Conservation (phyloP, 345 rosid species). For the Heritiera littoralis region DNA sequence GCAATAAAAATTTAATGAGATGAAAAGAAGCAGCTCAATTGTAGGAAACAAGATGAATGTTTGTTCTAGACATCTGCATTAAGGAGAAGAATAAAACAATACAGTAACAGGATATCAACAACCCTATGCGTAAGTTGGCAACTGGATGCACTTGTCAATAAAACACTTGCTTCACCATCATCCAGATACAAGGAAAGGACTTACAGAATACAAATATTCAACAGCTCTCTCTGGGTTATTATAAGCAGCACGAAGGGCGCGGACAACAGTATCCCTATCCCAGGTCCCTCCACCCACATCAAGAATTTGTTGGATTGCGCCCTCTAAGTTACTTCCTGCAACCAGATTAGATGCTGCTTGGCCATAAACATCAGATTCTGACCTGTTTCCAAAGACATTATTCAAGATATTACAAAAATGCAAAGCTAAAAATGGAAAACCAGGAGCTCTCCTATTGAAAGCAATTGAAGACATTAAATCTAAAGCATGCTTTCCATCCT, state of each 20-base stretch:
- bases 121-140: neutral
- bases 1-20: neutral
- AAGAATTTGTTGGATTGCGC: slow-evolving; percentile 82
- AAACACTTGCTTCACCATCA: neutral
- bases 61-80: neutral
- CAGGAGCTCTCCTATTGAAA: neutral
- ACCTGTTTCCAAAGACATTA: neutral
- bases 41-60: neutral
- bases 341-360: slow-evolving; percentile 90
- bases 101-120: neutral
- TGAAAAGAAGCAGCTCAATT: neutral
- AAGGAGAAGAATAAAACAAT: neutral
- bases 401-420: neutral
- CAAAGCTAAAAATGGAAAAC: slow-evolving; percentile 17
- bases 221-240: slow-evolving; percentile 98
- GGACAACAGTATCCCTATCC: slow-evolving; percentile 85
- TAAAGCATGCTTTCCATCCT: slow-evolving; percentile 13
- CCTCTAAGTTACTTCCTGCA: slow-evolving; percentile 80
- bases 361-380: slow-evolving; percentile 32
- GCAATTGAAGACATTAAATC: neutral
- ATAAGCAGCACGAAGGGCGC: slow-evolving; percentile 91
- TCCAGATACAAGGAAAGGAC: slow-evolving; percentile 24
- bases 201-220: slow-evolving; percentile 87
- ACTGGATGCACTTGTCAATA: neutral
- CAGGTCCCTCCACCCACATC: slow-evolving; percentile 97